Conservation (phyloP, 139 green algal genomes). For the Mesotaenium endlicherianum region DNA sequence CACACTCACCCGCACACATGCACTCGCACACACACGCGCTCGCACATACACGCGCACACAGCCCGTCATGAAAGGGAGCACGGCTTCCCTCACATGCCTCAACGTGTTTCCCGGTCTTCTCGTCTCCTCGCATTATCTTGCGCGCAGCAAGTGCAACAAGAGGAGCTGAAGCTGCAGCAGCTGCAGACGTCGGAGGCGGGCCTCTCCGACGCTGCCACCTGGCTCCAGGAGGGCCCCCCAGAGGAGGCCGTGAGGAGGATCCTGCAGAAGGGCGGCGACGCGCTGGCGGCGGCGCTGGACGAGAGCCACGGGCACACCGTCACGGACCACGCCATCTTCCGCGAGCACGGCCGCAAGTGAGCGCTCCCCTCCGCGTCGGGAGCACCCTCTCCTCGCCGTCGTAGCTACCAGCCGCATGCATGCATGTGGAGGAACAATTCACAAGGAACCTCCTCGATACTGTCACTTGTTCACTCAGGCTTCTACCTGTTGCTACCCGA, state of each 20-base stretch:
- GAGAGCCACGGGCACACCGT: constrained; percentile 62
- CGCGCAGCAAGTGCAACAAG: constrained; percentile 27
- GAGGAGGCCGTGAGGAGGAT: neutral
- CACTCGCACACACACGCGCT: too few relatives aligned
- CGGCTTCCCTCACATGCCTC: neutral
- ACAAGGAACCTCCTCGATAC: too few relatives aligned
- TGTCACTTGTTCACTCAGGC: too few relatives aligned
- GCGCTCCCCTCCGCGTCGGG: neutral
- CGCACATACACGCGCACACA: too few relatives aligned
- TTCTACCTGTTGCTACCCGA: too few relatives aligned
- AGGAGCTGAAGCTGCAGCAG: constrained; percentile 53
- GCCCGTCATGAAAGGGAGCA: too few relatives aligned
- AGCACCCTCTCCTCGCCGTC: too few relatives aligned
- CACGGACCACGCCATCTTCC: constrained; percentile 80
- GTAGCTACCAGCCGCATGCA: too few relatives aligned
- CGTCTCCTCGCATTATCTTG: too few relatives aligned
- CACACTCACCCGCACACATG: too few relatives aligned
- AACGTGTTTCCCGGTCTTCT: too few relatives aligned
- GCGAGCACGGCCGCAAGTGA: constrained; percentile 73
- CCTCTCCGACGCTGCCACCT: neutral
- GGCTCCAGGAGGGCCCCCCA: neutral
- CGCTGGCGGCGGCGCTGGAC: constrained; percentile 79
- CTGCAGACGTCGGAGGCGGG: constrained; percentile 14
- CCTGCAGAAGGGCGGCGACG: constrained; percentile 59
- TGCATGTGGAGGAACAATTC: too few relatives aligned